These are phyloP conservation scores for Populus nigra DNA, from an alignment of 345 rosid genomes.

Conservation along the genomic window DNA sequence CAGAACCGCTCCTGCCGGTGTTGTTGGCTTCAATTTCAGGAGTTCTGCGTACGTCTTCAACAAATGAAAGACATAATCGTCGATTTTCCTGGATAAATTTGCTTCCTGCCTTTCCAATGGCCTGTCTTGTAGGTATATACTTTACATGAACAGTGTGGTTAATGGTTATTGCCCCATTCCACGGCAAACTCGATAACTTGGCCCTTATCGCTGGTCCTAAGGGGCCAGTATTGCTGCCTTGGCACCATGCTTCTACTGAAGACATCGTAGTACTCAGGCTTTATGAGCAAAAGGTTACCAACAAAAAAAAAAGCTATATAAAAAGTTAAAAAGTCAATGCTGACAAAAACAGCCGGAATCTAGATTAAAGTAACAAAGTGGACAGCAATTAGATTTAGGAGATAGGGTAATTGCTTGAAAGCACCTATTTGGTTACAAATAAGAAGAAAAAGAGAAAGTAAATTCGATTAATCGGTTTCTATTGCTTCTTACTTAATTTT, in stretches of 20 bases:
- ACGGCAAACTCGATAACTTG: conserved; percentile 60
- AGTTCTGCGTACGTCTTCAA: conserved; percentile 45
- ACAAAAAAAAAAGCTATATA: no score
- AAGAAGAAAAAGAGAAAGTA: no score
- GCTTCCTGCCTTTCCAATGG: conserved; percentile 40
- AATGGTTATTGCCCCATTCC: conserved; percentile 82
- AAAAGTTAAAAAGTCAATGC: no score
- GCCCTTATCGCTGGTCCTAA: conserved; percentile 47
- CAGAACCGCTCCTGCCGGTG: conserved; percentile 42
- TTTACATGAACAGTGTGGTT: conserved; percentile 32
- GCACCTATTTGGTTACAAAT: no score
- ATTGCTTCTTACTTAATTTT: not conserved
- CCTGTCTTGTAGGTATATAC: not conserved
- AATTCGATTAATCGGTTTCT: not conserved
- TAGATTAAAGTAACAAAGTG: no score
- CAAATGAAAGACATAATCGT: conserved; percentile 50
- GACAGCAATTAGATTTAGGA: no score
- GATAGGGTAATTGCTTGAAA: no score
- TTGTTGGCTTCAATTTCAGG: conserved; percentile 33
- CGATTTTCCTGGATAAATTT: conserved; percentile 7
- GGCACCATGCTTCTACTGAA: conserved; percentile 61
- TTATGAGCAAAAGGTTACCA: conserved; percentile 24
- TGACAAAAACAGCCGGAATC: no score
- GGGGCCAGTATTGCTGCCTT: conserved; percentile 70
- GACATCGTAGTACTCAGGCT: conserved; percentile 43